These are phyloP conservation scores for Lactifluus volemus DNA, from an alignment of 768 basidiomycete species.

Conservation along the genomic window DNA sequence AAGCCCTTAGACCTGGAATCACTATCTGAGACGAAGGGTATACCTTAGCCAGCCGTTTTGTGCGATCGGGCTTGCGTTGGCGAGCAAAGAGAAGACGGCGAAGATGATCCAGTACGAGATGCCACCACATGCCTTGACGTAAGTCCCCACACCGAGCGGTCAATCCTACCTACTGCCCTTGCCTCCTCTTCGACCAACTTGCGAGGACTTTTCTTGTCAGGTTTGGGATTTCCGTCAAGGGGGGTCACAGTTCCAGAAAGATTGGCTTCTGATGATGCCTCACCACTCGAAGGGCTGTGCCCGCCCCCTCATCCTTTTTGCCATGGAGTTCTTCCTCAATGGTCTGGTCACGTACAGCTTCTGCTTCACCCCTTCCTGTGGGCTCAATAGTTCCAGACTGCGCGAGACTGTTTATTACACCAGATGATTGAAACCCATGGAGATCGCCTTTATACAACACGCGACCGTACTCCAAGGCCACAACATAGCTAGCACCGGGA, in stretches of 20 bases:
- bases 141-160: conserved; percentile 38
- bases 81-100: conserved; percentile 28
- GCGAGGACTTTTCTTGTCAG: conserved; percentile 52
- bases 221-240: conserved; percentile 21
- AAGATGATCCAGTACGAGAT: conserved; percentile 34
- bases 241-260: conserved; percentile 34
- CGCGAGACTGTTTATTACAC: conserved; percentile 55
- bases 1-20: neutral
- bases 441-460: conserved; percentile 63
- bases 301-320: conserved; percentile 23
- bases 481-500: conserved; percentile 71
- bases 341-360: conserved; percentile 27
- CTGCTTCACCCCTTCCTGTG: conserved; percentile 29
- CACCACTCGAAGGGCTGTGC: conserved; percentile 23
- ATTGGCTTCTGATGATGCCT: conserved; percentile 32
- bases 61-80: conserved; percentile 35
- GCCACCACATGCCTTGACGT: conserved; percentile 34
- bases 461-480: conserved; percentile 77
- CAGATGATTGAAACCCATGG: conserved; percentile 57
- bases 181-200: conserved; percentile 71
- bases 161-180: conserved; percentile 40
- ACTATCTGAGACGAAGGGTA: conserved; percentile 5
- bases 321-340: conserved; percentile 15
- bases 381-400: conserved; percentile 41
- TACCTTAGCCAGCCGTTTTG: conserved; percentile 40